Base-by-base conservation (phyloP, 169 alveolate genomes). In the Perkinsus marinus region DNA sequence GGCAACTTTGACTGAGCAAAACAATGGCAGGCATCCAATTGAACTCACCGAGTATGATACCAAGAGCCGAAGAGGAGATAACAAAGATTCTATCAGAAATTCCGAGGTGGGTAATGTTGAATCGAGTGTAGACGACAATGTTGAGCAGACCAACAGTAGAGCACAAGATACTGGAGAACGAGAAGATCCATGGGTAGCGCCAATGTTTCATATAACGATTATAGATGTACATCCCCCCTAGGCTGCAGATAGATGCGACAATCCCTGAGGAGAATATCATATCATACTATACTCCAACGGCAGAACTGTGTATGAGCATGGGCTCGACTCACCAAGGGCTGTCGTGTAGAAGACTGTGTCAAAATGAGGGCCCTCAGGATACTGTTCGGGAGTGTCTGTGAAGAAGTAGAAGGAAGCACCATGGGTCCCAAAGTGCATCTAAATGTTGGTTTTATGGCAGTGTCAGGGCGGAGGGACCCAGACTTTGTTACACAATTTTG, bases 31-130 rank as follows among this genome's bases (percentile, higher is more conserved):
- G 89, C 93, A 93, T 93, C 94, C 94, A 93, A 47, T 91, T 90
- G 93, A 92, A 57, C 22, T 57, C 79, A 57, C 79, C 79, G 22
- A 57, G 79, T 2, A 57, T 30, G 79, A 26, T 57, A 7, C 79
- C 79, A 2, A 57, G 34, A 6, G 79, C 79, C 47, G 90, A 89
- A 90, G 90, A 41, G 47, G 93, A 91, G 22, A 93, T 91, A 68
- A 93, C 92, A 89, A 93, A 91, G 43, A 92, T 90, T 39, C 91
- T 90, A 90, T 93, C 94, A 17, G 69, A 39, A 90, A 91, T 91
- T 37, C 94, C 94, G 68, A 89, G 89, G 79, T 57, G 79, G 30
- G 89, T 68, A 68, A 90, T 68, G 90, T 93, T 93, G 90, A 47
- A 89, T n/a, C 94, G 93, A 43, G 92, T 43, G 90, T 91, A 93